phyloP scores from a whole-genome alignment of 2,329 filamentous ascomycete species.

The Xylaria sp. region DNA sequence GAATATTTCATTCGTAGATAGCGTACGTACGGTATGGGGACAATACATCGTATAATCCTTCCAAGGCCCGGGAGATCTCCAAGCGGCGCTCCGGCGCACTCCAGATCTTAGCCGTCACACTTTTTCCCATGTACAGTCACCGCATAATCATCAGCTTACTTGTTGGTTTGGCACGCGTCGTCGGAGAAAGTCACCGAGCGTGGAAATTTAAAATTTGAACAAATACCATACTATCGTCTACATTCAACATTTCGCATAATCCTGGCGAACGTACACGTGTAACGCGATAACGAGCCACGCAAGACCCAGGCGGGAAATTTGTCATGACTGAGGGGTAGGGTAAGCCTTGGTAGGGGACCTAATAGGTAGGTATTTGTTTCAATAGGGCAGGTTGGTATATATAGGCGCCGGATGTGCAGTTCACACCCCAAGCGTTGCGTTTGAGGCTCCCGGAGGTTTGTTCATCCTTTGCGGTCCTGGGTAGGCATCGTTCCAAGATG shows the following conservation, averaged over 20 bases:
- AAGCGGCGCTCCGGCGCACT: conserved; percentile 9
- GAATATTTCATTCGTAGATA: not conserved
- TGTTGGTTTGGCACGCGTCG: not conserved
- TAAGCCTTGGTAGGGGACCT: conserved; percentile 1
- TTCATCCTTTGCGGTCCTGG: not conserved
- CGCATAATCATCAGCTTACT: conserved; percentile 22
- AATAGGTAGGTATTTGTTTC: not conserved
- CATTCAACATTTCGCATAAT: conserved; percentile 9
- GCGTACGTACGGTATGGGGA: not conserved
- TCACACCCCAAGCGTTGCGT: not conserved
- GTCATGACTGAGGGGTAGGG: conserved; percentile 28
- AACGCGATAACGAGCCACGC: conserved; percentile 13
- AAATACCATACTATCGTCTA: not conserved
- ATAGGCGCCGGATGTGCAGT: not conserved
- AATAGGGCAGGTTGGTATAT: conserved; percentile 18
- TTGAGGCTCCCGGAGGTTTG: conserved; percentile 16
- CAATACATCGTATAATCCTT: conserved; percentile 31
- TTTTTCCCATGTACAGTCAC: conserved; percentile 1
- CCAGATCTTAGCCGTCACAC: not conserved
- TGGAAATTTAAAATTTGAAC: conserved; percentile 3
- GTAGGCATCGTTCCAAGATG: conserved; percentile 22
- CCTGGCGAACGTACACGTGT: conserved; percentile 6
- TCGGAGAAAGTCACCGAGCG: not conserved
- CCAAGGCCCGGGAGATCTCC: conserved; percentile 9
- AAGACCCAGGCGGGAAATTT: conserved; percentile 28